These are phyloP conservation scores for Nematodospora anomalae DNA, from an alignment of 1,139 yeast genomes.

Conservation along the genomic window DNA sequence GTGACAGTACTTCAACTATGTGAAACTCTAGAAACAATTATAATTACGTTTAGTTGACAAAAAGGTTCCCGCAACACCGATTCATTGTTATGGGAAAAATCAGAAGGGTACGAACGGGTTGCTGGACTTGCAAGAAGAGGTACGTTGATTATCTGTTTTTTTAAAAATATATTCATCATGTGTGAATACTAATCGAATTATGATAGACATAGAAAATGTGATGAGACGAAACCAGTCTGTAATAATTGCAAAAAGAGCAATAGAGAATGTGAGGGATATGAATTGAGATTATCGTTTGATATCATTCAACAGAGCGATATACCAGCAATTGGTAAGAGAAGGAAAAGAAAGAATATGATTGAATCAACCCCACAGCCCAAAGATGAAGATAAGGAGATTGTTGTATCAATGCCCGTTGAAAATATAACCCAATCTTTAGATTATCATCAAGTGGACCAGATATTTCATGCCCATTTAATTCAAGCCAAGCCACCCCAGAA, in stretches of 20 bases:
- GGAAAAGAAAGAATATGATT: conserved; percentile 6
- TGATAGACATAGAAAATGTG: conserved; percentile 58
- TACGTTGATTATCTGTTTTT: conserved; percentile 19
- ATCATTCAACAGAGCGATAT: conserved; percentile 35
- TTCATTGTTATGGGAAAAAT: conserved; percentile 34
- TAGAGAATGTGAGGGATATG: conserved; percentile 51
- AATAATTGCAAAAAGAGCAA: conserved; percentile 49
- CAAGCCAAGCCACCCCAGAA: not conserved
- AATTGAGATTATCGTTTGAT: conserved; percentile 44
- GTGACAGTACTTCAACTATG: too few species aligned
- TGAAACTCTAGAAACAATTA: too few species aligned
- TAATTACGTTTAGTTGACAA: too few species aligned
- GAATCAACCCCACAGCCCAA: not conserved
- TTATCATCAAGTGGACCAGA: not conserved
- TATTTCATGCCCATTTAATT: not conserved
- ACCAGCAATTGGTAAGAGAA: conserved; percentile 6
- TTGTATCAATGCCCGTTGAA: not conserved
- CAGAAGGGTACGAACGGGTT: conserved; percentile 51
- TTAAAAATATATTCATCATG: too few species aligned
- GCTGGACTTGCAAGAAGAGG: conserved; percentile 49
- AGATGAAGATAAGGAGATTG: not conserved
- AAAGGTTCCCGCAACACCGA: too few species aligned
- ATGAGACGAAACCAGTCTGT: conserved; percentile 55
- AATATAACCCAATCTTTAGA: not conserved
- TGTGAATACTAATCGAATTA: conserved; percentile 7